phyloP scores from a whole-genome alignment of 345 rosid genomes.

The Aurinia saxatilis region DNA sequence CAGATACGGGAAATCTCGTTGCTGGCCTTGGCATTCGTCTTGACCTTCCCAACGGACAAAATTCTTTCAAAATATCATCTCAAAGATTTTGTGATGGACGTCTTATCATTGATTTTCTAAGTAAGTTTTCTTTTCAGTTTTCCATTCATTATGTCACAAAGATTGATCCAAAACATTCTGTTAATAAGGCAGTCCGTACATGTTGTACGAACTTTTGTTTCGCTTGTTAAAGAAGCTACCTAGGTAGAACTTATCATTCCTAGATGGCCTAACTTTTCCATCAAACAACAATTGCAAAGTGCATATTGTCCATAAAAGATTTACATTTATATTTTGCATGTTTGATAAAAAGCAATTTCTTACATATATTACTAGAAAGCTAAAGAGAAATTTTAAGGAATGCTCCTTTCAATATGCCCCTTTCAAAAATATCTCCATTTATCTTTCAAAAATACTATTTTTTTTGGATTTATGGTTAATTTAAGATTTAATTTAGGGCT shows the following conservation, averaged over 20 bases:
- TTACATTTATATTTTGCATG: too few species aligned
- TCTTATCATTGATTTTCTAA: conserved; percentile 49
- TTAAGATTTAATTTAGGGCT: too few species aligned
- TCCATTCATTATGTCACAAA: neutral
- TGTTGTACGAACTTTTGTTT: neutral
- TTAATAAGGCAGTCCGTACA: neutral
- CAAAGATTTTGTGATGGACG: conserved; percentile 69
- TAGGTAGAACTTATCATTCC: neutral
- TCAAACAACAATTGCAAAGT: neutral
- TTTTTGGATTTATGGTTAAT: too few species aligned
- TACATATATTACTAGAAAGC: too few species aligned
- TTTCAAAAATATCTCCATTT: too few species aligned
- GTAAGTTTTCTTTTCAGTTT: conserved; percentile 22
- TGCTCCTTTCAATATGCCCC: too few species aligned
- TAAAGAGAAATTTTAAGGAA: too few species aligned
- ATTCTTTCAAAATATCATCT: conserved; percentile 38
- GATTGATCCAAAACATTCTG: neutral
- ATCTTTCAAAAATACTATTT: too few species aligned
- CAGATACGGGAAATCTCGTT: conserved; percentile 51
- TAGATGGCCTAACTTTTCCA: neutral
- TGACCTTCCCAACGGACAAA: conserved; percentile 41
- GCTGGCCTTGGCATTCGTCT: conserved; percentile 46
- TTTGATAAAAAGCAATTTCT: too few species aligned
- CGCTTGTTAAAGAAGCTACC: too few species aligned
- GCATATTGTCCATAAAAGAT: too few species aligned